Conservation (phyloP, 257 asterid species). For the Perilla frutescens region DNA sequence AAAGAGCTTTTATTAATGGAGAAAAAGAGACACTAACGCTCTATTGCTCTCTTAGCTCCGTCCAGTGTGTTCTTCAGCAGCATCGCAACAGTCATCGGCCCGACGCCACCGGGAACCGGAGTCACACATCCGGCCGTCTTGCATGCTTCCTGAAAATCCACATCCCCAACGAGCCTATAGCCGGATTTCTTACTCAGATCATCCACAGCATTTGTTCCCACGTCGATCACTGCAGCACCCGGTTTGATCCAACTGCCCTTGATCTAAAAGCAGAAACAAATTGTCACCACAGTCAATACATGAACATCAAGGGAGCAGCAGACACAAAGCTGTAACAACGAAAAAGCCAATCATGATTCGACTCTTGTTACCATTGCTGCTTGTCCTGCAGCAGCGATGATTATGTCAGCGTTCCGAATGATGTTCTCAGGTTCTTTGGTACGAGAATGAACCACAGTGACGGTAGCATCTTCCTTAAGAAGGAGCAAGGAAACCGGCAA, state of each 20-base stretch:
- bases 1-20: too few species aligned
- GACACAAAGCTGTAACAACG: background rate
- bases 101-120: slow-evolving; percentile 98
- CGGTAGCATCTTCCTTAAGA: slow-evolving; percentile 92
- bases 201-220: slow-evolving; percentile 88
- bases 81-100: slow-evolving; percentile 98
- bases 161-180: slow-evolving; percentile 94
- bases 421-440: slow-evolving; percentile 80
- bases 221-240: slow-evolving; percentile 97
- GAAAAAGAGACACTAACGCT: slow-evolving; percentile 13
- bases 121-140: slow-evolving; percentile 87
- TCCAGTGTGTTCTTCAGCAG: slow-evolving; percentile 83
- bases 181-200: slow-evolving; percentile 83
- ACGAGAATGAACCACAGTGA: slow-evolving; percentile 82
- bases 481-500: slow-evolving; percentile 89
- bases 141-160: slow-evolving; percentile 80
- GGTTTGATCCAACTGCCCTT: slow-evolving; percentile 99
- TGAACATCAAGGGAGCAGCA: too few species aligned
- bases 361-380: slow-evolving; percentile 66
- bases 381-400: slow-evolving; percentile 98
- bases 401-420: slow-evolving; percentile 83
- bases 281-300: too few species aligned
- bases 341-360: background rate
- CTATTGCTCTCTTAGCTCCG: slow-evolving; percentile 82
- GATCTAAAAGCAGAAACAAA: slow-evolving; percentile 48